These are phyloP conservation scores for Nymphaea thermarum DNA, from an alignment of 164 flowering plant species.

Conservation along the genomic window DNA sequence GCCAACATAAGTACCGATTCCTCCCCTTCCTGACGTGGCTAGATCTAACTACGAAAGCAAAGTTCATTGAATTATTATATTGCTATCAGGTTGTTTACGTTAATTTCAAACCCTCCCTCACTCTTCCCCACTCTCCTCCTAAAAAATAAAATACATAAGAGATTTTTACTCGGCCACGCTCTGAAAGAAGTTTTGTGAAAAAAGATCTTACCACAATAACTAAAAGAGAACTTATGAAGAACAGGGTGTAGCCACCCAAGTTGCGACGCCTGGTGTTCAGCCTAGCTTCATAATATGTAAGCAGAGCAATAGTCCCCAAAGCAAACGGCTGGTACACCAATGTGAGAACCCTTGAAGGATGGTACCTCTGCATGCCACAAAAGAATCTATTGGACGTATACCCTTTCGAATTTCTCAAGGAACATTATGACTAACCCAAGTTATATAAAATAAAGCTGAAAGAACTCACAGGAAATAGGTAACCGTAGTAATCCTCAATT, in stretches of 20 bases:
- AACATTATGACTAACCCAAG: neutral
- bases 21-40: constrained; percentile 13
- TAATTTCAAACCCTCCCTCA: too few relatives aligned
- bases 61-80: neutral
- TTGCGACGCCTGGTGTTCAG: constrained; percentile 45
- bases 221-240: constrained; percentile 5
- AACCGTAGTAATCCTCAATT: constrained; percentile 22
- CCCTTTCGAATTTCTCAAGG: neutral
- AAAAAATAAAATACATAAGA: too few relatives aligned
- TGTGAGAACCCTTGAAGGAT: constrained; percentile 72
- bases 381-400: neutral
- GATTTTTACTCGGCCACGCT: too few relatives aligned
- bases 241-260: constrained; percentile 11
- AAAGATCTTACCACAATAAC: constrained; percentile 8
- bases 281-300: constrained; percentile 56
- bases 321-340: constrained; percentile 79
- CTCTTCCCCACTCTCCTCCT: too few relatives aligned
- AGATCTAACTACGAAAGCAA: constrained; percentile 7
- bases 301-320: constrained; percentile 32
- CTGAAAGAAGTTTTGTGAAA: neutral
- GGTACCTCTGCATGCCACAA: constrained; percentile 38
- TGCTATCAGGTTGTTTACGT: too few relatives aligned
- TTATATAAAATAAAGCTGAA: neutral
- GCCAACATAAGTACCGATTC: constrained; percentile 4
- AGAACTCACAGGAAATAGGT: constrained; percentile 17